Base-by-base conservation (phyloP, 2,329 filamentous ascomycete species). In the Xenoacremonium recifei region DNA sequence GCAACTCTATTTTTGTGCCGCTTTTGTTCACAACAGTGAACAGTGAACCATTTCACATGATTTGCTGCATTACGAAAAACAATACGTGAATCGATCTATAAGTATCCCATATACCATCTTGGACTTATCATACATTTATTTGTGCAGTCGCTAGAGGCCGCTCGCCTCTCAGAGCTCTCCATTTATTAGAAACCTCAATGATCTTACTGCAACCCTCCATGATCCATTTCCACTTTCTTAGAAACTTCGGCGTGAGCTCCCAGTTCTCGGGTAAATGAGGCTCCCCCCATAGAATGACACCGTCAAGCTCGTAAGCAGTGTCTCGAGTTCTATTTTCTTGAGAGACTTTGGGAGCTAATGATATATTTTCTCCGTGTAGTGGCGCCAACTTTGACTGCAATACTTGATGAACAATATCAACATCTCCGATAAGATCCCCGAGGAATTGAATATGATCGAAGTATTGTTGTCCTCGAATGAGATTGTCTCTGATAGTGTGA, bases 261-360 rank as follows among this genome's bases (percentile, higher is more conserved):
- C 42, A 45, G 19, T 12, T 40, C 17, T 40, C 11, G 5, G 17
- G 17, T 3, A 21, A 15, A 18, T 39, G 21, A 7, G 42, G 42
- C 15, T 45, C 42, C n/a, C 42, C 42, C 42, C 42, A 45, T n/a
- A 45, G 7, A 18, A 45, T 41, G 3, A 45, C 18, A 15, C 16
- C 27, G 19, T 25, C 32, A n/a, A 39, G 12, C 23, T 39, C 37
- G 29, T 39, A 25, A 5, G 20, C 13, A 18, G 31, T 29, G 13
- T 31, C 13, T 31, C 18, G n/a, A n/a, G n/a, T n/a, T n/a, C n/a
- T n/a, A n/a, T n/a, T n/a, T n/a, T n/a, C n/a, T n/a, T n/a, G n/a
- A n/a, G n/a, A n/a, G n/a, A n/a, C n/a, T n/a, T n/a, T n/a, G n/a
- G n/a, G n/a, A n/a, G n/a, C 27, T 17, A 13, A 16, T 31, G 23